Evolutionary conservation across 2,329 filamentous ascomycete species (phyloP).

Genomic region (Westerdykella ornata): DNA sequence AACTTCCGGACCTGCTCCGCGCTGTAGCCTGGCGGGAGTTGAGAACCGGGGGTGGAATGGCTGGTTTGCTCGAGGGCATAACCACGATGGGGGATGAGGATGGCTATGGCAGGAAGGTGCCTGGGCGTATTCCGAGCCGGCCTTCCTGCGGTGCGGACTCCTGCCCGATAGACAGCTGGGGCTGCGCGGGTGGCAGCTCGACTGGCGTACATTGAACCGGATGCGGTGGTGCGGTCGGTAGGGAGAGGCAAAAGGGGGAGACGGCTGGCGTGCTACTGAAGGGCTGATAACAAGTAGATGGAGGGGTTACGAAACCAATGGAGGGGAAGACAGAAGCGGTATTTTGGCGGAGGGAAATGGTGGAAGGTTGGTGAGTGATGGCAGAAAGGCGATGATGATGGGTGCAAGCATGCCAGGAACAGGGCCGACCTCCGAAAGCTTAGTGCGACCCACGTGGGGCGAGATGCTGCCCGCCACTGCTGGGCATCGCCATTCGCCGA

Average conservation of each 20-base stretch:
- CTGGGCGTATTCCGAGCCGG: conserved; percentile 42
- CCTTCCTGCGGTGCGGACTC: conserved; percentile 38
- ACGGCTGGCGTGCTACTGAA: conserved; percentile 5
- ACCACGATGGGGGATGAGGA: conserved; percentile 49
- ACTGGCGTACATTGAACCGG: conserved; percentile 42
- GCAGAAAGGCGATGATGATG: conserved; percentile 16
- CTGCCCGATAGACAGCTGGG: conserved; percentile 43
- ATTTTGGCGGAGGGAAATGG: background rate
- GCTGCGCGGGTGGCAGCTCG: conserved; percentile 41
- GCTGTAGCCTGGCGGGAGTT: conserved; percentile 80
- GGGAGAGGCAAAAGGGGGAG: conserved; percentile 13
- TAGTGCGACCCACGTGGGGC: background rate
- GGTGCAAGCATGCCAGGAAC: conserved; percentile 1
- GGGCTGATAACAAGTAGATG: conserved; percentile 6
- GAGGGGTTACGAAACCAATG: conserved; percentile 5
- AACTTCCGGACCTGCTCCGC: conserved; percentile 85
- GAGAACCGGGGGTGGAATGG: conserved; percentile 42
- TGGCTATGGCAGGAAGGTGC: conserved; percentile 51
- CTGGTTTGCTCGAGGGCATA: conserved; percentile 54
- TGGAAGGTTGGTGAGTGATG: background rate
- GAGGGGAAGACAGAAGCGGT: background rate
- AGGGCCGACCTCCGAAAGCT: background rate
- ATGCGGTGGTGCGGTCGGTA: conserved; percentile 12
- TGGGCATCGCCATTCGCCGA: too few relatives aligned
- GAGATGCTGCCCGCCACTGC: too few relatives aligned